phyloP scores from a whole-genome alignment of 306 rosid genomes.

The Trifolium dubium region DNA sequence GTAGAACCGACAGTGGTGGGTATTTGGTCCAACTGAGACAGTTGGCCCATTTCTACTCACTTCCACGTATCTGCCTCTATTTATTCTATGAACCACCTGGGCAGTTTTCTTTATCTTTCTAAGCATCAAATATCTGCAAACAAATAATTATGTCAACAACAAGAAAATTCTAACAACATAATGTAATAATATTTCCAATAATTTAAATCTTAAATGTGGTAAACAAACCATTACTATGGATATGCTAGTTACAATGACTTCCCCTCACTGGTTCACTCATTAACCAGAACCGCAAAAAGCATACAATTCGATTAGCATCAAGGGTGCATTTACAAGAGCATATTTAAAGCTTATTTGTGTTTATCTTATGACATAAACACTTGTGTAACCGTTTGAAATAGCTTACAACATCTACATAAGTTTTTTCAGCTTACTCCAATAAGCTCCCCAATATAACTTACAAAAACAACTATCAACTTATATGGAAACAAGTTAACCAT shows the following conservation, averaged over 20 bases:
- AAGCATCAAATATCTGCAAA: constrained; percentile 80
- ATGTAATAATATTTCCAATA: constrained; percentile 14
- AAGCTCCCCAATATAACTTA: not conserved
- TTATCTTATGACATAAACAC: not conserved
- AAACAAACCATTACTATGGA: constrained; percentile 13
- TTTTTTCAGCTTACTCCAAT: not conserved
- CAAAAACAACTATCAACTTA: not conserved
- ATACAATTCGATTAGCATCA: not conserved
- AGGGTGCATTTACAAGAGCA: not conserved
- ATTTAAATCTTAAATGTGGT: constrained; percentile 5
- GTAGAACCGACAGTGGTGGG: constrained; percentile 56
- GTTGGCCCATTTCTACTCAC: constrained; percentile 57
- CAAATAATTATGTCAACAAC: constrained; percentile 32
- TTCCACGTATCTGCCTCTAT: constrained; percentile 46
- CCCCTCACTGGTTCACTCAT: constrained; percentile 24
- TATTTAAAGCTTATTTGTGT: not conserved
- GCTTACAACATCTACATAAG: not conserved
- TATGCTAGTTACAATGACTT: constrained; percentile 12
- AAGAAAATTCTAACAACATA: constrained; percentile 22
- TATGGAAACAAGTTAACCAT: not conserved
- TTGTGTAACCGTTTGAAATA: not conserved
- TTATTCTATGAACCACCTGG: constrained; percentile 49
- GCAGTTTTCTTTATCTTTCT: constrained; percentile 56
- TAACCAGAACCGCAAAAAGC: constrained; percentile 15
- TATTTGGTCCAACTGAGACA: constrained; percentile 53